Evolutionary conservation across 2,329 filamentous ascomycete genomes (phyloP), one percentile per base, ranked within the genome.

Genomic region (Didymosphaeria variabile): DNA sequence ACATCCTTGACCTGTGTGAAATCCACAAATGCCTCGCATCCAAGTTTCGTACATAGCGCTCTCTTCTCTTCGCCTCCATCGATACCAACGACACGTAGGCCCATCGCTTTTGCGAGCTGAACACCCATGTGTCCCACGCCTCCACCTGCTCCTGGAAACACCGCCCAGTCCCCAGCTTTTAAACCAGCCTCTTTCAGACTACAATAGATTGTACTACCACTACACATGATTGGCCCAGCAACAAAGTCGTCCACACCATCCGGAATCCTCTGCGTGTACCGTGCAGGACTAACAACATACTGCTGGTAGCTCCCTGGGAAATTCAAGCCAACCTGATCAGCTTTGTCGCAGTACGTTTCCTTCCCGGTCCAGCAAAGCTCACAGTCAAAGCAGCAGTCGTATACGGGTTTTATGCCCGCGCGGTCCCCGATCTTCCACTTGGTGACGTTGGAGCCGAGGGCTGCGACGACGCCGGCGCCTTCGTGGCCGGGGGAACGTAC

Each of bases 261-360:
- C 3, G 82, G 82, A 54, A 83, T 74, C 57, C 76, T 74, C 67
- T 81, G 82, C 15, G 83, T 75, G 72, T 81, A 82, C 1, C 75
- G 68, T 60, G 81, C 82, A 56, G 77, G 73, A 75, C 81, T 83
- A n/a, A 83, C 73, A 3, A 75, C 80, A 61, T 77, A 76, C 53
- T 74, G 68, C 29, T 79, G 81, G 64, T 83, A 81, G 17, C 75
- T 79, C 15, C 82, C 82, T 60, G 77, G 67, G 23, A 70, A 70
- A 2, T 71, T 77, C 54, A 81, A 78, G 61, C 93, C 94, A 0
- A 91, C 94, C 42, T 97, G 86, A 34, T 86, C 79, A 31, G 91
- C 74, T 65, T 82, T 76, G 1, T 76, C 67, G 66, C 67, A 70
- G 44, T 68, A 65, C 17, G 66, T 66, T 52, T 70, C 66, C 34